Evolutionary conservation across 768 basidiomycete species (phyloP), one percentile per base, ranked within the genome.

Genomic region (Daedaleopsis nitida): DNA sequence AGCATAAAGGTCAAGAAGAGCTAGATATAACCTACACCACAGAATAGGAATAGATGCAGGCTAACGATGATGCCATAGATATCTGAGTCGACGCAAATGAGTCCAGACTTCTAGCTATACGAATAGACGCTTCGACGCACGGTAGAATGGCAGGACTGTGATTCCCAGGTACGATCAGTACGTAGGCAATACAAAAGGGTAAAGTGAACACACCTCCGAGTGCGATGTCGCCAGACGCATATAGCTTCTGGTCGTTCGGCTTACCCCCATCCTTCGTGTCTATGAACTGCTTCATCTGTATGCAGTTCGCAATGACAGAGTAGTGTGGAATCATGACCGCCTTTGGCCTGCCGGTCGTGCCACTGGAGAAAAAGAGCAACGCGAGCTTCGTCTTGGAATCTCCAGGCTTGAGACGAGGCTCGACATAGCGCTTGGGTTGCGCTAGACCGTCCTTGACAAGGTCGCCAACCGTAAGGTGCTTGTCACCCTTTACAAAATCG

Each of bases 291-390:
- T 85, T 71, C 57, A 68, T 67, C 53, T 73, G 72, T 19, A 73
- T 54, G 11, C 64, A 64, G 49, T 78, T 78, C 21, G 75, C 70
- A 17, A 76, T 74, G 39, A 75, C 65, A 7, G 74, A 61, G 52
- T 76, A 74, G 52, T 78, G 77, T 17, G 77, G 63, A 45, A 76
- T 76, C 38, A 71, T 71, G 16, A 77, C 75, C 3, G 77, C 77
- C 82, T 91, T 89, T 0, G 90, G 89, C 61, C 76, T 83, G 0
- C 90, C 89, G 3, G 90, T 92, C 0, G 89, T 92, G 21, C 87
- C 87, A 19, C 88, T 89, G 0, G 88, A 90, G 68, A 91, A 91
- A 67, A 81, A 85, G 24, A 90, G 73, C 62, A 90, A 83, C 0
- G 90, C 89, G 16, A 91, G 69, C 69, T 88, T 91, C 13, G 81